Percentiles rank a stretch among this genome's conserved stretches.
Evolutionary conservation across 441 rosid species (phyloP).

Genomic region (Populus trichocarpa): DNA sequence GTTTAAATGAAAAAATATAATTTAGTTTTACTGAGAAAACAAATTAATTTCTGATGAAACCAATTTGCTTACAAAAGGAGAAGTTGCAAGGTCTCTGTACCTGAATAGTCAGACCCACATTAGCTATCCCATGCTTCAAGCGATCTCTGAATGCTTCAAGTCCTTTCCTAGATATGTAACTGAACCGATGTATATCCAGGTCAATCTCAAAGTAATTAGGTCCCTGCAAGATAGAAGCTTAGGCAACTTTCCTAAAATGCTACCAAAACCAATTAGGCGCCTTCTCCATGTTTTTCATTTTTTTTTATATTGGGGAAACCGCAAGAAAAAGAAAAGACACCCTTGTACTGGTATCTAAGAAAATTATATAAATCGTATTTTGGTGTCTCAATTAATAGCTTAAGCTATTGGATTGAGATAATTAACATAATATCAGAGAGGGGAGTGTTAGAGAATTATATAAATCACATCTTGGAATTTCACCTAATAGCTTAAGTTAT

Average conservation of each 20-base stretch:
- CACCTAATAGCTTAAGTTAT: too few species aligned
- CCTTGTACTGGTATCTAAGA: too few species aligned
- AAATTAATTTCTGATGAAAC: not conserved
- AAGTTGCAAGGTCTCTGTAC: conserved; percentile 28
- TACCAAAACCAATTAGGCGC: not conserved
- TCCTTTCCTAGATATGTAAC: conserved; percentile 87
- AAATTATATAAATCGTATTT: too few species aligned
- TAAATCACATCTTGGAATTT: too few species aligned
- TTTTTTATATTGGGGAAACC: not conserved
- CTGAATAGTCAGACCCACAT: conserved; percentile 87
- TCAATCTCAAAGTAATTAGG: conserved; percentile 85
- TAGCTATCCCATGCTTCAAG: conserved; percentile 52
- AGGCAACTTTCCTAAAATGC: not conserved
- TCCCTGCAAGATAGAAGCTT: conserved; percentile 42
- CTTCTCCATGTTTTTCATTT: not conserved
- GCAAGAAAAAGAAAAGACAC: not conserved
- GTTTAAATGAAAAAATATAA: too few species aligned
- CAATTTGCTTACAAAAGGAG: not conserved
- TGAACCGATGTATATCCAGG: conserved; percentile 76
- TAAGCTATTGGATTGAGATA: rapidly evolving
- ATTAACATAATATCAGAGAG: too few species aligned
- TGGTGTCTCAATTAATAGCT: too few species aligned
- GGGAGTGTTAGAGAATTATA: too few species aligned
- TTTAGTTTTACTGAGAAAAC: not conserved
- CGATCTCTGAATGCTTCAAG: conserved; percentile 77